phyloP scores from a whole-genome alignment of 2,329 filamentous ascomycete species.

The Diaporthe citrichinensis region DNA sequence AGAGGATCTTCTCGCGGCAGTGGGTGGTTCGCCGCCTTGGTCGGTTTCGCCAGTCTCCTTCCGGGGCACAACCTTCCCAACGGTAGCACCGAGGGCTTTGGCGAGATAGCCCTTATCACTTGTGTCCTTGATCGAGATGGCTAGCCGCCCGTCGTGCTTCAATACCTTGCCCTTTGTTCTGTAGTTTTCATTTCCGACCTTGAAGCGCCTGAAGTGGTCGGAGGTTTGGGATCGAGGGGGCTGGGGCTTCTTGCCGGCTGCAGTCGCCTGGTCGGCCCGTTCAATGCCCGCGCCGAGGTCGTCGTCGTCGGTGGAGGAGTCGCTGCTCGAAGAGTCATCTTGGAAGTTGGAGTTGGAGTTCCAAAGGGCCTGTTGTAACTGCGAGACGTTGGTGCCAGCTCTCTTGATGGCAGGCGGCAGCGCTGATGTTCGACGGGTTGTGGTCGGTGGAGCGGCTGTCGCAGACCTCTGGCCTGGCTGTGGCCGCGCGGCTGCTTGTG shows the following conservation, averaged over 20 bases:
- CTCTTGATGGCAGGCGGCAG: slow-evolving; percentile 44
- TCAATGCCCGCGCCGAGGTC: slow-evolving; percentile 25
- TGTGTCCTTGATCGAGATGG: slow-evolving; percentile 80
- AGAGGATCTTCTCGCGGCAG: slow-evolving; percentile 42
- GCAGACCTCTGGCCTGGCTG: slow-evolving; percentile 43
- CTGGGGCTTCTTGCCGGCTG: slow-evolving; percentile 9
- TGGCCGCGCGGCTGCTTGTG: slow-evolving; percentile 37
- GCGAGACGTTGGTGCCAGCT: slow-evolving; percentile 48
- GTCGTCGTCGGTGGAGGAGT: slow-evolving; percentile 48
- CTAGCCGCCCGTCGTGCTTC: slow-evolving; percentile 78
- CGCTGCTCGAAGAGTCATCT: slow-evolving; percentile 45
- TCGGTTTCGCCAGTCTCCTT: slow-evolving; percentile 50
- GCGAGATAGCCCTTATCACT: slow-evolving; percentile 79
- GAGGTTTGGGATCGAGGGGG: slow-evolving; percentile 29
- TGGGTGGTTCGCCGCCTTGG: slow-evolving; percentile 35
- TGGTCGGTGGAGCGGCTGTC: slow-evolving; percentile 44
- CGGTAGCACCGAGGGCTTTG: slow-evolving; percentile 77
- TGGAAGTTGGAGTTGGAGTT: slow-evolving; percentile 37
- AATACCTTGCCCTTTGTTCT: slow-evolving; percentile 75
- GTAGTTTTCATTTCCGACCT: slow-evolving; percentile 75
- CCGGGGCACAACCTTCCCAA: slow-evolving; percentile 67
- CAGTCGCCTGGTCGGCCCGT: slow-evolving; percentile 25
- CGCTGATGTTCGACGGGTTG: slow-evolving; percentile 39
- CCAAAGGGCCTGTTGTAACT: slow-evolving; percentile 49
- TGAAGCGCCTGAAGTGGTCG: slow-evolving; percentile 66